Evolutionary conservation across 192 early-diverging fungal genomes (phyloP), one percentile per base, ranked within the genome.

Genomic region (Rhizophagus prolifer): DNA sequence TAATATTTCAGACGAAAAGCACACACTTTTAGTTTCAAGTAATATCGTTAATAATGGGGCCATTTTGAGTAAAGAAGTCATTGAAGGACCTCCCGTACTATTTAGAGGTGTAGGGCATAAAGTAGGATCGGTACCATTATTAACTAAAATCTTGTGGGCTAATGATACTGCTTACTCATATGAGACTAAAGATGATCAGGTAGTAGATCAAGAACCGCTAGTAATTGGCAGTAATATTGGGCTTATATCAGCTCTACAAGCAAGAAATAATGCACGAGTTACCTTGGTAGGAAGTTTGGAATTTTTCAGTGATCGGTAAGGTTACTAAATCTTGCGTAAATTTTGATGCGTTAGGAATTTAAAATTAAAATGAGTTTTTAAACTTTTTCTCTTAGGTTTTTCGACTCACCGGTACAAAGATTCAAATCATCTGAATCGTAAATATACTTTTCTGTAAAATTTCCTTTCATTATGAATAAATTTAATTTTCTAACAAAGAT

Each of bases 211-310:
- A 44, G 81, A 82, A 31, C 64, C 75, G 1, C 75, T 84, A 10
- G 41, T 92, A 28, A 79, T 87, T 7, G 96, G 94, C 28, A 79
- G 79, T 38, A 70, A 88, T 1, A 76, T 96, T 36, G 90, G 86
- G 5, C 84, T 98, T 30, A 94, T 96, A 26, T 90, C 91, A 38
- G 89, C 91, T 26, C 86, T 97, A 82, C 97, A 99, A 86, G 89
- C 98, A 6, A 85, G 93, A 60, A 91, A 92, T 81, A 96, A 95
- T 78, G 94, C 96, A 6, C 85, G 98, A 25, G 91, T 96, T 16
- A 90, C 90, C 4, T 89, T 99, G 79, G 81, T 88, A 16, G 98
- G 97, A 38, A 93, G 91, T 71, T 76, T 90, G 8, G 93, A 92
- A 26, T 81, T 99, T 81, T 95, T 99, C 83, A 86, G 90, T 14